Conservation (phyloP, 352 stramenopile species). For the Phytophthora sojae region DNA sequence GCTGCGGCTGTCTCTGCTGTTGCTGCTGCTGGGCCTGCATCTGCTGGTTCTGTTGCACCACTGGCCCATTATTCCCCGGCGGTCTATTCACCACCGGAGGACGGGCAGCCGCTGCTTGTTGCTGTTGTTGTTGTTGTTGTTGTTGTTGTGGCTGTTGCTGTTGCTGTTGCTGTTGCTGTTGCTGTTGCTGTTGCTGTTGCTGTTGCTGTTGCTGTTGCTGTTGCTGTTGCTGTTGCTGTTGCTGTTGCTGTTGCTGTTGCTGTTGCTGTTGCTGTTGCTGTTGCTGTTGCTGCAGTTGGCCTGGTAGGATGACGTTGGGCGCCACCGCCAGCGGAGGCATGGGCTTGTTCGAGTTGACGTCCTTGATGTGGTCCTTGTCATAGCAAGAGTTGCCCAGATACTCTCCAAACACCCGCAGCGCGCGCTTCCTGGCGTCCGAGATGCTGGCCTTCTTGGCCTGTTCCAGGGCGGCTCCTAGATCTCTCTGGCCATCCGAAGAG, state of each 20-base stretch:
- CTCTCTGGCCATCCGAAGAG: constrained; percentile 76
- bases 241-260: neutral
- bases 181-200: constrained; percentile 4
- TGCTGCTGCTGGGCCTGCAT: neutral
- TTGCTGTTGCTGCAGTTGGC: constrained; percentile 15
- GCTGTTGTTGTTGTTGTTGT: constrained; percentile 1
- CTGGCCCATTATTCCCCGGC: neutral
- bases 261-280: constrained; percentile 12
- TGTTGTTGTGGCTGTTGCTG: constrained; percentile 6
- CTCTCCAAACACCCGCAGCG: constrained; percentile 84
- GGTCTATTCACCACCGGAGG: neutral
- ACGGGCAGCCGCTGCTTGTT: neutral
- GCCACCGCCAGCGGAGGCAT: constrained; percentile 31
- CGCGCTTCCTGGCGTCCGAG: constrained; percentile 83
- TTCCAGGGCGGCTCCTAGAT: constrained; percentile 78
- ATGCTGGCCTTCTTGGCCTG: constrained; percentile 91
- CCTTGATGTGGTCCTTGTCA: constrained; percentile 86
- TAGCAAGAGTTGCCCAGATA: constrained; percentile 91
- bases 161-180: constrained; percentile 12
- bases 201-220: constrained; percentile 3
- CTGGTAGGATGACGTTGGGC: constrained; percentile 29
- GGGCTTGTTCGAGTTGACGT: constrained; percentile 66
- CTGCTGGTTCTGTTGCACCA: neutral
- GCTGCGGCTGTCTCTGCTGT: neutral
- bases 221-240: constrained; percentile 5